Percentiles rank a stretch among this genome's conserved stretches.
These are phyloP conservation scores for Chlorella sp. DNA, from an alignment of 139 green algal species.

Conservation along the genomic window DNA sequence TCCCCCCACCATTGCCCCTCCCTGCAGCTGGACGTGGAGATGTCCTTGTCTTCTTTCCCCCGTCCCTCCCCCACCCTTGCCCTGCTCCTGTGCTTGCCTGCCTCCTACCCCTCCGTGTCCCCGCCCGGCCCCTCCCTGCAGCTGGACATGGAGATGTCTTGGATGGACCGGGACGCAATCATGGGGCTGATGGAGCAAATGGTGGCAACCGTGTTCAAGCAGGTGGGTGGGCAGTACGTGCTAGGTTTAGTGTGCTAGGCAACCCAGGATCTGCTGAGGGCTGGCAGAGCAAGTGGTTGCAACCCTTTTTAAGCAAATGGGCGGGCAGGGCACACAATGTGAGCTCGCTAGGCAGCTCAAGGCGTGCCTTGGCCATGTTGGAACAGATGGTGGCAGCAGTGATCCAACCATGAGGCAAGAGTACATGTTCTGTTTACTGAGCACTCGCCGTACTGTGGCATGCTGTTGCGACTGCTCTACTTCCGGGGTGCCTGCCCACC, in stretches of 20 bases:
- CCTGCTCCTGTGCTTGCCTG: not conserved
- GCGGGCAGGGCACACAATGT: too few species aligned
- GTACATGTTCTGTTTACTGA: too few species aligned
- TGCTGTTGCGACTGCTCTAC: not conserved
- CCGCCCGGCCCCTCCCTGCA: not conserved
- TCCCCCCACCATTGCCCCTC: too few species aligned
- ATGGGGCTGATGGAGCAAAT: slow-evolving; percentile 9
- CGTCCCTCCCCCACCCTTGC: too few species aligned
- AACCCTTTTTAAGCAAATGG: too few species aligned
- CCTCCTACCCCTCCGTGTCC: not conserved
- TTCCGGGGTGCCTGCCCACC: not conserved
- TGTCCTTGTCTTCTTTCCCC: too few species aligned
- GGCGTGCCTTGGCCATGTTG: too few species aligned
- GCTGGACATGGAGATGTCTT: slow-evolving; percentile 88
- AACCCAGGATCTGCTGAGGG: too few species aligned
- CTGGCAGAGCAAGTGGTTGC: too few species aligned
- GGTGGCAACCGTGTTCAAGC: not conserved
- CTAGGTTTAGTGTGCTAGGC: not conserved
- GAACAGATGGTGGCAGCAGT: too few species aligned
- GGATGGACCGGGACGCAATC: slow-evolving; percentile 88
- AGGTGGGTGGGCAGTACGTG: not conserved
- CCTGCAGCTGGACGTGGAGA: slow-evolving; percentile 76
- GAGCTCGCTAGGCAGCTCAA: too few species aligned
- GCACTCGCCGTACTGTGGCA: not conserved
- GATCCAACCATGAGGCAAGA: too few species aligned